These are phyloP conservation scores for Periglandula ipomoeae DNA, from an alignment of 2,329 filamentous ascomycete genomes.

Conservation along the genomic window DNA sequence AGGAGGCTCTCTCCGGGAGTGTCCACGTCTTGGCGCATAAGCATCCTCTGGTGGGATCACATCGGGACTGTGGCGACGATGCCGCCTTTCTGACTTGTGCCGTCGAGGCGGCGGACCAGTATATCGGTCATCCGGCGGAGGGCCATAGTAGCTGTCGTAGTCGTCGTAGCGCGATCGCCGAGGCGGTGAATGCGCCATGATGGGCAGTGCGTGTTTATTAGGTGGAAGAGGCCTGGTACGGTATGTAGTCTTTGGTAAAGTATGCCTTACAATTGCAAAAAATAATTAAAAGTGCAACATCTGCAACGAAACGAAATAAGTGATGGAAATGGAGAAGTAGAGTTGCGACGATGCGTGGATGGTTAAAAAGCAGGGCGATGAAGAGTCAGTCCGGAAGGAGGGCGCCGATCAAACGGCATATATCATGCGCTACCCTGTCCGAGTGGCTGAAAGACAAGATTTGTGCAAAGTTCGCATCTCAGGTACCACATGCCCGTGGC, in stretches of 20 bases:
- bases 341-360: too few relatives aligned
- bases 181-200: constrained; percentile 12
- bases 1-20: constrained; percentile 6
- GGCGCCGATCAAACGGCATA: neutral
- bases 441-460: neutral
- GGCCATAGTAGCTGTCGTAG: constrained; percentile 16
- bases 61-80: constrained; percentile 11
- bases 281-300: neutral
- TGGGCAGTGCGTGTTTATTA: neutral
- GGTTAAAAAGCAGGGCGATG: neutral
- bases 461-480: neutral
- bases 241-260: neutral
- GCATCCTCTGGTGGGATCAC: constrained; percentile 5
- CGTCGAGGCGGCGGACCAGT: constrained; percentile 11
- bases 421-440: neutral
- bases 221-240: neutral
- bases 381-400: neutral
- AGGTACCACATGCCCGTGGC: too few relatives aligned
- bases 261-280: too few relatives aligned
- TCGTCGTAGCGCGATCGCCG: constrained; percentile 19
- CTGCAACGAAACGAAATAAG: neutral
- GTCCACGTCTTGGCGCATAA: constrained; percentile 9
- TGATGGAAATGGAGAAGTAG: neutral
- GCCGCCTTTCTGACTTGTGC: constrained; percentile 16
- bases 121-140: constrained; percentile 1